Base-by-base conservation (phyloP, 108 stramenopile species). In the Chaetoceros tenuissimus region DNA sequence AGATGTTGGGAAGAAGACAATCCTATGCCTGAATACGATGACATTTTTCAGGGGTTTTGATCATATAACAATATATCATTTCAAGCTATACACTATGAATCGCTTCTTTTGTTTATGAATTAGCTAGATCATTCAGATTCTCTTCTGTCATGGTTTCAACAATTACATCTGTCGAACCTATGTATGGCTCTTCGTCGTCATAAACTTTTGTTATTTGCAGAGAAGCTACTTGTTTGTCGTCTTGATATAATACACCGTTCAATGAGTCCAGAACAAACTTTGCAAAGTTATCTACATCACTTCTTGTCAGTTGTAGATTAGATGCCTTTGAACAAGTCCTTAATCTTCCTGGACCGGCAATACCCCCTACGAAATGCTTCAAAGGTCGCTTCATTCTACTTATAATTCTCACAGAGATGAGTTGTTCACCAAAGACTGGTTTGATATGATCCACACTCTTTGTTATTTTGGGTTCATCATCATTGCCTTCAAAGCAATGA, bases 231-330 rank as follows among this genome's bases (percentile, higher is more conserved):
- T 93, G 92, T n/a, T 68, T 55, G 60, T 93, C 91, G 58, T 93
- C 87, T 0, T 59, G 75, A 53, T 82, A 93, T 10, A 89, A 40
- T 1, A 89, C 22, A 26, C 62, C 79, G 58, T 93, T 87, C 72
- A 89, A 63, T 1, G 81, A 82, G 58, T 89, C 92, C 62, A 93
- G 49, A 19, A 93, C 84, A 65, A 93, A 93, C 66, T 89, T 93
- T 55, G 79, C 66, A 22, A 89, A 49, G 64, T 89, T 93, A 47
- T 93, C 92, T 18, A 93, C 74, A 68, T 93, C 90, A 22, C 73
- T 69, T 18, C 84, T 67, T 19, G 54, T 70, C 28, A 51, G 51
- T 8, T 59, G 57, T 10, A 40, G 34, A 40, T 40, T 5, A 5
- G 34, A 40, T 10, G 34, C 34, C 0, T 77, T 83, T 30, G 82